Conservation (phyloP, 805 yeast species). For the Candida ponderosae region DNA sequence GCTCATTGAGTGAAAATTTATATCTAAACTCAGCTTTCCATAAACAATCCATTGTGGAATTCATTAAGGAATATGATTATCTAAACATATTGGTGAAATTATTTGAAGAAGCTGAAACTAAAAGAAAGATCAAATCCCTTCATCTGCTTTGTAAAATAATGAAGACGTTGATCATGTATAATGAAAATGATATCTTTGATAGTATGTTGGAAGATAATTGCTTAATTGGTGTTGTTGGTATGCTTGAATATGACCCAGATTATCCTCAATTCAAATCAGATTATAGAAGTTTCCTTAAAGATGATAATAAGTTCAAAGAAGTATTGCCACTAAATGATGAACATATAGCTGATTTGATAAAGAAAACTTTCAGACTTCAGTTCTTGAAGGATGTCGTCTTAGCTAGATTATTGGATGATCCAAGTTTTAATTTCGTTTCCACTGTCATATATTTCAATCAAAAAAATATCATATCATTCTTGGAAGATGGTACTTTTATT, state of each 20-base stretch:
- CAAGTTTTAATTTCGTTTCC: slow-evolving; percentile 57
- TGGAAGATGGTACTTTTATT: slow-evolving; percentile 47
- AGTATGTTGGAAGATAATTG: slow-evolving; percentile 44
- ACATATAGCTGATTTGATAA: slow-evolving; percentile 46
- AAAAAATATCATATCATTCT: slow-evolving; percentile 51
- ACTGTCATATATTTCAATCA: slow-evolving; percentile 65
- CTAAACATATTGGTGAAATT: slow-evolving; percentile 41
- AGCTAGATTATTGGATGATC: slow-evolving; percentile 77
- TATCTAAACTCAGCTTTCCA: slow-evolving; percentile 57
- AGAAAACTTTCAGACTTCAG: slow-evolving; percentile 69
- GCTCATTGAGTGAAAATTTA: slow-evolving; percentile 39
- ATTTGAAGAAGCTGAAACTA: slow-evolving; percentile 50
- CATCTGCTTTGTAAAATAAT: slow-evolving; percentile 66
- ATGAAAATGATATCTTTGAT: slow-evolving; percentile 58
- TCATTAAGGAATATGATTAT: slow-evolving; percentile 46
- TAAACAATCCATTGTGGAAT: slow-evolving; percentile 50
- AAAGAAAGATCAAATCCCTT: slow-evolving; percentile 44
- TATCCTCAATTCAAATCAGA: slow-evolving; percentile 75
- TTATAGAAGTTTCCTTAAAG: slow-evolving; percentile 56
- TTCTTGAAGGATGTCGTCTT: slow-evolving; percentile 82
- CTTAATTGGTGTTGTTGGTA: slow-evolving; percentile 61
- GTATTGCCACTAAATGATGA: slow-evolving; percentile 56
- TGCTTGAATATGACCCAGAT: slow-evolving; percentile 85
- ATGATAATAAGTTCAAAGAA: slow-evolving; percentile 58
- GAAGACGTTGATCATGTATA: slow-evolving; percentile 63